Base-by-base conservation (phyloP, 1,139 yeast genomes). In the Hansenula lynferdii region DNA sequence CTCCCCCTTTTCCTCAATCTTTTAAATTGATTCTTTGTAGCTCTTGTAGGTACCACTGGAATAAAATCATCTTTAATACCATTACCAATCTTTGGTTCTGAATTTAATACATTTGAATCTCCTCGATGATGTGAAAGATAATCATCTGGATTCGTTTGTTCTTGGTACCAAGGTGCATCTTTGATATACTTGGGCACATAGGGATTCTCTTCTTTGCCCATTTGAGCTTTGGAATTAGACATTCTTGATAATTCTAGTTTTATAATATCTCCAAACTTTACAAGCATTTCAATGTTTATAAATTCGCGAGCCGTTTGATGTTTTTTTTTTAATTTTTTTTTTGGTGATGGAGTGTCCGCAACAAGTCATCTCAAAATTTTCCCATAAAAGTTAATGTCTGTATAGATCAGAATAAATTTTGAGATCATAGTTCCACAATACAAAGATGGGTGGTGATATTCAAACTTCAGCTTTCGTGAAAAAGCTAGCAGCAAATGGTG, bases 401-500 rank as follows among this genome's bases (percentile, higher is more conserved):
- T n/a, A n/a, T n/a, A n/a, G n/a, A n/a, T n/a, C n/a, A n/a, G n/a
- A n/a, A n/a, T n/a, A n/a, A n/a, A n/a, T n/a, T n/a, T n/a, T n/a
- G n/a, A n/a, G n/a, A n/a, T n/a, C n/a, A n/a, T n/a, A n/a, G n/a
- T n/a, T n/a, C n/a, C n/a, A n/a, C n/a, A n/a, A n/a, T n/a, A n/a
- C n/a, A n/a, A n/a, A n/a, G n/a, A 33, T 22, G 12, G 34, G 31
- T 35, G 27, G 28, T 20, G 39, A 42, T 37, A 37, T 60, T 51
- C 66, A 65, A 40, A 61, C 67, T 8, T 58, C 66, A 27, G 60
- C 73, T 3, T 84, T 87, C 57, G 86, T 87, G 28, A 85, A 84
- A 63, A 83, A 83, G 54, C 68, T 89, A 44, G 96, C 96, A 0
- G 85, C 96, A 8, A 86, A 86, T 53, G 85, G 70, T 64, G 45